Evolutionary conservation across 176 grass and related monocot species (phyloP).

Genomic region (Aegilops speltoides): DNA sequence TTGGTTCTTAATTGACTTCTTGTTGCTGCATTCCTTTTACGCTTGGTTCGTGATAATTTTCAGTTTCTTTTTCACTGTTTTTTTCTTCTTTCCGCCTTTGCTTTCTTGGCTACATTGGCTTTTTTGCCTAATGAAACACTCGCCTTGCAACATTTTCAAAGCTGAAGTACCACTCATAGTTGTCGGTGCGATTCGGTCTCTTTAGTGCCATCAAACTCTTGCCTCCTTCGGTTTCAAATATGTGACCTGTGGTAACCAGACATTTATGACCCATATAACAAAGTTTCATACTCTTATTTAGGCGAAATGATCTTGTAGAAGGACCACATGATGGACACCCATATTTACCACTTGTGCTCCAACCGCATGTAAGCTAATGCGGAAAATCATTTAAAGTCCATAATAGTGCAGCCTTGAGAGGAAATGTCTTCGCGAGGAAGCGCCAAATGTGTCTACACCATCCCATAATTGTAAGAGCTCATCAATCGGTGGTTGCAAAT

Average conservation of each 20-base stretch:
- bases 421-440: background rate
- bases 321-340: background rate
- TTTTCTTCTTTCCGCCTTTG: background rate
- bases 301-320: background rate
- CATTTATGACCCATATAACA: background rate
- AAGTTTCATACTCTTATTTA: background rate
- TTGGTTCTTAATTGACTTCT: background rate
- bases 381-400: conserved; percentile 46
- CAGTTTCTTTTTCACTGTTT: too few species aligned
- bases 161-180: background rate
- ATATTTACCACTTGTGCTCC: background rate
- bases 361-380: conserved; percentile 31
- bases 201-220: background rate
- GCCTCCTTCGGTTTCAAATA: background rate
- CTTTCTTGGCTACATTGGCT: too few species aligned
- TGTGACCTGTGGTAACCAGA: background rate
- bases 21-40: background rate
- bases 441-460: conserved; percentile 19
- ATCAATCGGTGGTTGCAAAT: background rate
- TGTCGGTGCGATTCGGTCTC: background rate
- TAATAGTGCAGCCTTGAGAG: conserved; percentile 1
- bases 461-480: background rate
- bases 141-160: background rate
- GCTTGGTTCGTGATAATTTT: background rate
- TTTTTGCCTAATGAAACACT: background rate